A percentile compares a stretch with the other conserved stretches of the same genome.
These are phyloP conservation scores for Panicum virgatum DNA, from an alignment of 202 grass and related monocot species.

Conservation along the genomic window DNA sequence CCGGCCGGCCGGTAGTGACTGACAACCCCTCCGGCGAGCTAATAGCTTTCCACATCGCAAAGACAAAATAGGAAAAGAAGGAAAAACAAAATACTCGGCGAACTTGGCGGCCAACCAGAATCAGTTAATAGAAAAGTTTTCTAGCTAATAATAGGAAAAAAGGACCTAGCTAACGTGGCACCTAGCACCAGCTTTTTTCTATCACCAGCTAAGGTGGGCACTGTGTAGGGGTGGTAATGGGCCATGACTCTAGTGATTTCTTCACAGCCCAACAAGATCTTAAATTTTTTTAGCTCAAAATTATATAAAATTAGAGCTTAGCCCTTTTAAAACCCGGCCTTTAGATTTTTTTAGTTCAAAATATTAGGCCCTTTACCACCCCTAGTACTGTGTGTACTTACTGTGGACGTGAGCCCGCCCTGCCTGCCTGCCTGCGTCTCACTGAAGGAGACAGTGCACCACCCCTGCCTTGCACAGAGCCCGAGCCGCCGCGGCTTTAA, in stretches of 20 bases:
- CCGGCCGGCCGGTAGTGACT: background rate
- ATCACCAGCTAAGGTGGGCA: background rate
- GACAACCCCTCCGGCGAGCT: background rate
- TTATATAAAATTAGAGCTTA: too few relatives aligned
- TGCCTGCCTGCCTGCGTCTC: background rate
- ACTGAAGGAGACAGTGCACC: background rate
- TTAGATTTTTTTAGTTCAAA: too few relatives aligned
- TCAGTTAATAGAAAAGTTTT: background rate
- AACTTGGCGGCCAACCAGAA: slow-evolving; percentile 10
- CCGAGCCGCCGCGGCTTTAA: slow-evolving; percentile 1
- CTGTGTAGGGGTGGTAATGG: too few relatives aligned
- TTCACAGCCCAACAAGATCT: too few relatives aligned
- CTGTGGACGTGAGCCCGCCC: background rate
- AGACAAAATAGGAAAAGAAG: background rate
- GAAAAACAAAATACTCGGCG: background rate
- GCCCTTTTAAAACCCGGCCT: too few relatives aligned
- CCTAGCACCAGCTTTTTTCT: background rate
- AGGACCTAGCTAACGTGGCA: too few relatives aligned
- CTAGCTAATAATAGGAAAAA: background rate
- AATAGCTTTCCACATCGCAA: background rate
- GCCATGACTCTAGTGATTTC: too few relatives aligned
- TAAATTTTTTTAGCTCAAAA: too few relatives aligned
- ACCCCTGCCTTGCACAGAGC: background rate
- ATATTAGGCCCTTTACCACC: too few relatives aligned
- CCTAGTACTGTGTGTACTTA: too few relatives aligned